These are phyloP conservation scores for Fusarium sp. DNA, from an alignment of 2,329 filamentous ascomycete genomes.

Conservation along the genomic window DNA sequence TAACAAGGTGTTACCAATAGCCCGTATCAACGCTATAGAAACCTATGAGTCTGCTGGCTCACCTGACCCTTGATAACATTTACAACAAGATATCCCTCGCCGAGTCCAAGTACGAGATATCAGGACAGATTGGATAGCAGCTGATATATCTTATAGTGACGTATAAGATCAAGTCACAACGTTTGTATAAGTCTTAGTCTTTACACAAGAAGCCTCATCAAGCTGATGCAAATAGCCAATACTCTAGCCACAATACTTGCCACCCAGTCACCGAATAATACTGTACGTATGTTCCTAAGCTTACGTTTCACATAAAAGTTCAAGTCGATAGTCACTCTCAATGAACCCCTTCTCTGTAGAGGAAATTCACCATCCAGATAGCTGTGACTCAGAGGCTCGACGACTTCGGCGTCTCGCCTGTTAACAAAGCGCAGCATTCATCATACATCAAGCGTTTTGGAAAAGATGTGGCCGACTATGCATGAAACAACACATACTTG, in stretches of 20 bases:
- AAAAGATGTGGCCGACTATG: slow-evolving; percentile 10
- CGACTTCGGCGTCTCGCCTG: neutral
- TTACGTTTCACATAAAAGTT: neutral
- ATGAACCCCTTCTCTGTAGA: neutral
- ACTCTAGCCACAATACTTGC: neutral
- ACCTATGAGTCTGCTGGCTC: neutral
- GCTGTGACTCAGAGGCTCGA: slow-evolving; percentile 14
- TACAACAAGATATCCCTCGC: neutral
- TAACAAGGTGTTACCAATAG: neutral
- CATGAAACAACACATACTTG: slow-evolving; percentile 22
- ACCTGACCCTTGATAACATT: neutral
- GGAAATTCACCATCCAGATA: neutral
- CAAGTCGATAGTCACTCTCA: neutral
- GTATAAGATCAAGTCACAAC: neutral
- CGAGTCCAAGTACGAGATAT: neutral
- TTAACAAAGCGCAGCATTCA: neutral
- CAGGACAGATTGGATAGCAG: neutral
- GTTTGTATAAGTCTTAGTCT: neutral
- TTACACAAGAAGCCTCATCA: neutral
- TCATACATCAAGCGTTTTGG: neutral
- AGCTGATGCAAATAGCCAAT: neutral
- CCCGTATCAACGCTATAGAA: neutral
- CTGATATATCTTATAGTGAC: neutral
- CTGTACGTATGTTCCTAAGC: neutral
- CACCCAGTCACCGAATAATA: neutral